Evolutionary conservation across 2,329 filamentous ascomycete species (phyloP), one percentile per base, ranked within the genome.

Genomic region (Penicillium psychrosexuale): DNA sequence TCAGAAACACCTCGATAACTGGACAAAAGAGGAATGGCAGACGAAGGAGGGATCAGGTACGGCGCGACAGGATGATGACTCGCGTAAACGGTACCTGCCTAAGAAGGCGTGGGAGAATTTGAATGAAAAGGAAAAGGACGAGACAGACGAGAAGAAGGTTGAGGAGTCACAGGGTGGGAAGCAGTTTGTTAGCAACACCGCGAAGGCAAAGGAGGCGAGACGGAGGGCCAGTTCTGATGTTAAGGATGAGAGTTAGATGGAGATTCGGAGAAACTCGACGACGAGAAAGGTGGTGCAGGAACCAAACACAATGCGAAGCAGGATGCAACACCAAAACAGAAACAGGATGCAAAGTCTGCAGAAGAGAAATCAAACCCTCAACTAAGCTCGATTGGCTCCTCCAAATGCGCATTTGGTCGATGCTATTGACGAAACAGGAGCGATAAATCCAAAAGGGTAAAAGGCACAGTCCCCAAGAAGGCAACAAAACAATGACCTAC

Each of bases 81-180:
- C 72, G 1, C 64, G 75, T 57, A 74, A 78, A 63, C 62, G 76
- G 17, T 79, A 79, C 61, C 55, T 78, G 43, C 75, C 78, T 1
- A 78, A 78, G 63, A 74, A 77, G 57, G 77, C 77, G 1, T 79
- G 77, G 78, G 76, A 80, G 62, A 62, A 76, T 45, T 75, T 80
- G 77, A 72, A 61, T 39, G 76, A 79, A 38, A 57, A 71, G 24
- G 75, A 78, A 62, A 78, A 78, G 56, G 59, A 77, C 52, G 69
- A 71, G 56, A 78, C 76, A 8, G 73, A 76, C 28, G 51, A 71
- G 55, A 75, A 63, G 45, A 68, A 68, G 45, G 17, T 58, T 9
- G 38, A 63, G n/a, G 63, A 43, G 3, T 63, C 60, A 66, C 74
- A 74, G 57, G 56, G 77, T 50, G 76, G 76, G 11, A 75, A 75